Base-by-base conservation (phyloP, 768 basidiomycete species). In the Panellus pusillus region DNA sequence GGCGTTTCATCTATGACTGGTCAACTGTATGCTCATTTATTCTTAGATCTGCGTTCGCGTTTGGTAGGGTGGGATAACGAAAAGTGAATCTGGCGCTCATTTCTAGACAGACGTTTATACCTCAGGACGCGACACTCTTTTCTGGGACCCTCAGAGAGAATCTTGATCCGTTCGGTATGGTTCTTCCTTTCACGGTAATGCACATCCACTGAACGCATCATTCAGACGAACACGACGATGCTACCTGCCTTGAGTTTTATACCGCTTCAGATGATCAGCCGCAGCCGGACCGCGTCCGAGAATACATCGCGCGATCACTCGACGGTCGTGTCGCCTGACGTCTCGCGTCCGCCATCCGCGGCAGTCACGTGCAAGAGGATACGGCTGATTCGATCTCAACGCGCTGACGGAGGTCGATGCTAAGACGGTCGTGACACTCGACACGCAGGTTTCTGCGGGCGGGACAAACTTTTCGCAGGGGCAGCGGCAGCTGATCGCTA, bases 381-480 rank as follows among this genome's bases (percentile, higher is more conserved):
- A 66, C 68, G 0, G 65, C 68, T 2, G 73, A 77, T 35, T 74
- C 78, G 2, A 54, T 65, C 3, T 18, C 40, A 2, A 47, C 39
- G 29, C 76, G 2, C 69, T 76, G 11, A 87, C 86, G 0, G 83
- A 86, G 19, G 65, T 77, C 2, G 87, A 89, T 18, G 49, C 63
- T 28, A 87, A 81, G 64, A 77, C 75, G 1, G 73, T 73, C 0
- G 73, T 95, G 27, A 77, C 82, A 0, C 76, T 96, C 4, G 83
- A 90, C 17, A 90, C 87, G 0, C 83, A 87, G 55, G 87, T 96
- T 9, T 91, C 91, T 0, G 78, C 90, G 1, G 93, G 93, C 0
- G 93, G 93, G 0, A 78, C 84, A 28, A 96, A 97, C 72, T 95
- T 97, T 69, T 94, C 91, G 1, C 91, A 93, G 54, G 94, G 95